Evolutionary conservation across 306 rosid genomes (phyloP).

Genomic region (cucumber (Cucumis sativus)): Cucumber_9930_V3 NC_026657.2:30117001-30117500

Average conservation of each 20-base stretch:
- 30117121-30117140: slow-evolving; percentile 67
- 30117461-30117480: slow-evolving; percentile 79
- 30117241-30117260: no score
- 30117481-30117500: slow-evolving; percentile 45
- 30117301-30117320: no score
- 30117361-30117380: slow-evolving; percentile 80
- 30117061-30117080: slow-evolving; percentile 59
- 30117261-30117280: no score
- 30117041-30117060: slow-evolving; percentile 67
- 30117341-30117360: neutral
- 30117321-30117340: no score
- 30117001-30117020: neutral
- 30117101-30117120: slow-evolving; percentile 51
- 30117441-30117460: slow-evolving; percentile 91
- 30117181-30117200: neutral
- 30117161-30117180: slow-evolving; percentile 57
- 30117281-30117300: no score
- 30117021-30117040: neutral
- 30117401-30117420: slow-evolving; percentile 59
- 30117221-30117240: no score
- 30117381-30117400: slow-evolving; percentile 75
- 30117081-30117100: slow-evolving; percentile 24
- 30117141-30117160: slow-evolving; percentile 64
- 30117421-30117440: slow-evolving; percentile 84
- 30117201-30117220: no score